phyloP scores from a whole-genome alignment of 1,284 basidiomycete species.

The Cryptococcus deneoformans region DNA sequence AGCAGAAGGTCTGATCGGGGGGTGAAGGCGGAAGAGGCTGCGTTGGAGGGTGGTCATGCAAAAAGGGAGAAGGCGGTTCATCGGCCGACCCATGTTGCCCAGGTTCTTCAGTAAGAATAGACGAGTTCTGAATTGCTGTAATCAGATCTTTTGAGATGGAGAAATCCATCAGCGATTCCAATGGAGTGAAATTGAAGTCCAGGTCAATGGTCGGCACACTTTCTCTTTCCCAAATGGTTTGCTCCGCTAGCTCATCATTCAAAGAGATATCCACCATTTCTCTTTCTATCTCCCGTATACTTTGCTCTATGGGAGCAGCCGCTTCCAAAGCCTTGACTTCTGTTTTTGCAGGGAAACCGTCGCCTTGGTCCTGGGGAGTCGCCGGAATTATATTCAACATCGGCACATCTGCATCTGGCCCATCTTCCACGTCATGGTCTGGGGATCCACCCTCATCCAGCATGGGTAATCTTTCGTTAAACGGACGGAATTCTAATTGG shows the following conservation, averaged over 20 bases:
- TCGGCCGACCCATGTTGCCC: background rate
- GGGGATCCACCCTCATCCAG: background rate
- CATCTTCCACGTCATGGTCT: background rate
- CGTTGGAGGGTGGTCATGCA: slow-evolving; percentile 17
- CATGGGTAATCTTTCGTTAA: slow-evolving; percentile 18
- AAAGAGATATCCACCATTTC: slow-evolving; percentile 7
- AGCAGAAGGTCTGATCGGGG: slow-evolving; percentile 38
- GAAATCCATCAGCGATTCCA: slow-evolving; percentile 12
- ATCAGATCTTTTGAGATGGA: background rate
- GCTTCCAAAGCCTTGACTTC: slow-evolving; percentile 15
- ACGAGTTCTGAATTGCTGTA: background rate
- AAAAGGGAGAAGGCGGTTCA: background rate
- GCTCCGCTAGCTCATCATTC: background rate
- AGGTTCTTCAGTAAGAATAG: slow-evolving; percentile 1
- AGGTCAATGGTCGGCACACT: slow-evolving; percentile 28
- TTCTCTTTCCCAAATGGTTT: background rate
- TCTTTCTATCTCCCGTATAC: background rate
- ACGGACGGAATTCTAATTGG: slow-evolving; percentile 4
- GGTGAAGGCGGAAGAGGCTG: slow-evolving; percentile 26
- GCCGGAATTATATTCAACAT: slow-evolving; percentile 48
- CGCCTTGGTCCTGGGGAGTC: slow-evolving; percentile 32
- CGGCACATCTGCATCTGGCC: slow-evolving; percentile 21
- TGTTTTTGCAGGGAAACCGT: slow-evolving; percentile 21
- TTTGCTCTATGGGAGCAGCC: slow-evolving; percentile 16
- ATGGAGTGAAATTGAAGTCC: slow-evolving; percentile 35